A percentile compares a stretch with the other conserved stretches of the same genome.
phyloP scores from a whole-genome alignment of 108 stramenopile species.

The Hondaea fermentalgiana region DNA sequence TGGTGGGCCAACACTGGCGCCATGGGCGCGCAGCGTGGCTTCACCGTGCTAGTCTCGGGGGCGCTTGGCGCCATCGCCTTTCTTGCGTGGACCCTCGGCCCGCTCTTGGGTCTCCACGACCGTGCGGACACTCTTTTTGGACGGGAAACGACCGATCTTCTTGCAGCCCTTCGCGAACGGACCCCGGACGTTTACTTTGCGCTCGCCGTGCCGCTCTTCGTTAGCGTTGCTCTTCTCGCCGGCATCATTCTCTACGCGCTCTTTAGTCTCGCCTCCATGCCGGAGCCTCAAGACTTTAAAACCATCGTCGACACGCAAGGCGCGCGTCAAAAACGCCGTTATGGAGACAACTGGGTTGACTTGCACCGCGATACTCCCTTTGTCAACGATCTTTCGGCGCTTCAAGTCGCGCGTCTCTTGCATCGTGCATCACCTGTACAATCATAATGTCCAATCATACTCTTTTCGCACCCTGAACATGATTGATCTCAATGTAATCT shows the following conservation, averaged over 20 bases:
- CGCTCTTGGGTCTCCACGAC: background rate
- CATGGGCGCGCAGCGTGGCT: background rate
- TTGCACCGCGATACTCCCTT: background rate
- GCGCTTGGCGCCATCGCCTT: background rate
- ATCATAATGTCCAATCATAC: too few species aligned
- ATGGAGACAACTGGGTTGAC: background rate
- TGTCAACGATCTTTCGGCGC: background rate
- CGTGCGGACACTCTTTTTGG: too few species aligned
- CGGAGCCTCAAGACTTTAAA: background rate
- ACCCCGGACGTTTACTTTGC: background rate
- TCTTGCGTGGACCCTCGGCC: background rate
- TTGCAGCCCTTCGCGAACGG: background rate
- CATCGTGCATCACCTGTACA: background rate
- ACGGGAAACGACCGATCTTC: too few species aligned
- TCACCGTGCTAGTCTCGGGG: background rate
- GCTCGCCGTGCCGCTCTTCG: background rate
- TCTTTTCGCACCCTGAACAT: too few species aligned
- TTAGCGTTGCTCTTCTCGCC: background rate
- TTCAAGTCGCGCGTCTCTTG: background rate
- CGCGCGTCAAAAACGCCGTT: background rate
- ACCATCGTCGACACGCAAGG: background rate
- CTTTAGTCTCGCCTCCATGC: background rate
- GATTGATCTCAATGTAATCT: too few species aligned
- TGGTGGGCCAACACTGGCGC: background rate
- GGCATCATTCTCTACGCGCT: background rate